A percentile compares a stretch with the other conserved stretches of the same genome.
phyloP scores from a whole-genome alignment of 495 filamentous ascomycete genomes.

The Sabuloglossum arenarium region DNA sequence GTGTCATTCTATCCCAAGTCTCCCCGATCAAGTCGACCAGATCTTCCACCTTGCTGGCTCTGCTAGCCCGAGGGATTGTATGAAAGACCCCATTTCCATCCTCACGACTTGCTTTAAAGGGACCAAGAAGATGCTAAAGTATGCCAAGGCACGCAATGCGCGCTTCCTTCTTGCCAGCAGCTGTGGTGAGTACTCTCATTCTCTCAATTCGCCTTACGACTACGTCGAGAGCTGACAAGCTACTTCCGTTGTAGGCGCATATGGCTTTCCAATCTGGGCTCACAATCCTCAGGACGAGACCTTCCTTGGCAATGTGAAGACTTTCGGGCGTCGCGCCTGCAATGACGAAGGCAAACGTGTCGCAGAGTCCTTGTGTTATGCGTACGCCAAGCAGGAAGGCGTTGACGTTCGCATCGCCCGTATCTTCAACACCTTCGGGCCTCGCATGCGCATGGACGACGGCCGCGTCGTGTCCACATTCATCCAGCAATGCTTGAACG shows the following conservation, averaged over 20 bases:
- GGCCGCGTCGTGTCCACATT: constrained; percentile 17
- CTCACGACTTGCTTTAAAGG: constrained; percentile 15
- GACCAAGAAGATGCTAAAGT: constrained; percentile 16
- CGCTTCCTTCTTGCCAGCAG: constrained; percentile 16
- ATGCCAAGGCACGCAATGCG: constrained; percentile 15
- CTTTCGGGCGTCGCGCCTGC: constrained; percentile 15
- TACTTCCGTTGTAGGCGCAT: constrained; percentile 7
- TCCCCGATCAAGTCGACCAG: too few relatives aligned
- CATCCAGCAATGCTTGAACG: constrained; percentile 12
- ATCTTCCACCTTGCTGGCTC: constrained; percentile 17
- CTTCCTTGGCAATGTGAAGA: constrained; percentile 16
- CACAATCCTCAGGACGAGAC: constrained; percentile 14
- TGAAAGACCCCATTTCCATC: constrained; percentile 14
- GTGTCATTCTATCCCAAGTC: too few relatives aligned
- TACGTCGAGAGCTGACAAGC: not conserved
- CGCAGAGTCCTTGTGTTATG: constrained; percentile 15
- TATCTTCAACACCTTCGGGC: constrained; percentile 17
- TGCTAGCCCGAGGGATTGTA: constrained; percentile 15
- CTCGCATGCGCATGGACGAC: constrained; percentile 14
- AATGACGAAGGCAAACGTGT: constrained; percentile 17
- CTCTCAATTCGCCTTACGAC: not conserved
- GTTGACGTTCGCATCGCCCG: constrained; percentile 16
- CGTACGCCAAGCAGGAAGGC: constrained; percentile 13
- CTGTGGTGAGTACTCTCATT: not conserved
- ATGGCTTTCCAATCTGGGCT: constrained; percentile 11